A percentile compares a stretch with the other conserved stretches of the same genome.
Conservation (phyloP, 768 basidiomycete genomes). For the Rhizopogon rudus region DNA sequence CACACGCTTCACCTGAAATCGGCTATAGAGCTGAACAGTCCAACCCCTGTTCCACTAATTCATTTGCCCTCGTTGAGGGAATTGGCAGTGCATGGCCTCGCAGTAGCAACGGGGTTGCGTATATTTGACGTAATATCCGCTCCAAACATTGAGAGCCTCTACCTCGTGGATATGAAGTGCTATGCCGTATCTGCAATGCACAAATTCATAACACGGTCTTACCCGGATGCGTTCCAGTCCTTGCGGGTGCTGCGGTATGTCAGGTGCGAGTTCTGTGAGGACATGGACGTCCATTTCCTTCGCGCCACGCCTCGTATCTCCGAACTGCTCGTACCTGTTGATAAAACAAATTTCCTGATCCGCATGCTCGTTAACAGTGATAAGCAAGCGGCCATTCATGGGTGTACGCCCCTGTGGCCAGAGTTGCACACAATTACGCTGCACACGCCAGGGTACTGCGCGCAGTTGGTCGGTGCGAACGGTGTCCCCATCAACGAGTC, state of each 20-base stretch:
- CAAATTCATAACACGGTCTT: constrained; percentile 19
- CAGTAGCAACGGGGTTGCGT: constrained; percentile 23
- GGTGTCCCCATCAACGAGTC: constrained; percentile 25
- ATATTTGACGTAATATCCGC: constrained; percentile 27
- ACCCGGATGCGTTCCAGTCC: constrained; percentile 24
- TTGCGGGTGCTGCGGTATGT: constrained; percentile 23
- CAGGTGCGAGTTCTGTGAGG: constrained; percentile 25
- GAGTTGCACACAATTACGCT: constrained; percentile 20
- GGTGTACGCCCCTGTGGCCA: constrained; percentile 25
- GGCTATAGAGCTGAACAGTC: constrained; percentile 21
- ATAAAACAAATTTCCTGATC: constrained; percentile 23
- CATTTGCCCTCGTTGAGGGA: constrained; percentile 22
- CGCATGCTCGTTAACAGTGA: constrained; percentile 29
- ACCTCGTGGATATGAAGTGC: constrained; percentile 26
- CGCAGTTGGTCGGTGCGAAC: constrained; percentile 8
- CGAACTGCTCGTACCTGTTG: constrained; percentile 26
- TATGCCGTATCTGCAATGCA: constrained; percentile 23
- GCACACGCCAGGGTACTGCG: constrained; percentile 24
- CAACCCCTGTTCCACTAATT: constrained; percentile 16
- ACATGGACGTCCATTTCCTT: constrained; percentile 27
- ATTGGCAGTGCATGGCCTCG: constrained; percentile 25
- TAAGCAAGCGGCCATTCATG: constrained; percentile 25
- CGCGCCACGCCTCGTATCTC: constrained; percentile 26
- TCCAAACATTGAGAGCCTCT: constrained; percentile 26
- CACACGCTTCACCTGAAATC: constrained; percentile 24